phyloP scores from a whole-genome alignment of 2,329 filamentous ascomycete genomes.

The Colletotrichum sp. region DNA sequence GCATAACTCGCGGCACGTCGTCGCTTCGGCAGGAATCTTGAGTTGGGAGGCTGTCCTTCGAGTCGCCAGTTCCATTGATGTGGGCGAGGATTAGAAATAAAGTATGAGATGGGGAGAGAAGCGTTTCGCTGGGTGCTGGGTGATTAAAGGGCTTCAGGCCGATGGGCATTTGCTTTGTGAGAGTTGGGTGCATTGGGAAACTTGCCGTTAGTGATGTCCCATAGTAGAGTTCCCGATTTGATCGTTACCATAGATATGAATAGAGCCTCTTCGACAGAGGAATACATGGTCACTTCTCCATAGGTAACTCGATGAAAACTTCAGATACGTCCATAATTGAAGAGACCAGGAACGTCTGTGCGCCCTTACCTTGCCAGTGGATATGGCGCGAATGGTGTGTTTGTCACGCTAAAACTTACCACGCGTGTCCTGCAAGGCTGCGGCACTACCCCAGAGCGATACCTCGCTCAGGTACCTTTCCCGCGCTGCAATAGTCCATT shows the following conservation, averaged over 20 bases:
- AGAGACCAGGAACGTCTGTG: background rate
- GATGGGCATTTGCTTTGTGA: background rate
- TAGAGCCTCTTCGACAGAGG: background rate
- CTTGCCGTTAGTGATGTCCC: background rate
- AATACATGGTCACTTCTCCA: too few relatives aligned
- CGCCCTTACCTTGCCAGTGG: background rate
- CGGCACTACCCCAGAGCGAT: background rate
- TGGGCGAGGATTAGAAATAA: background rate
- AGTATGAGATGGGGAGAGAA: background rate
- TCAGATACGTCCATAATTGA: too few relatives aligned
- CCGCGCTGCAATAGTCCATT: background rate
- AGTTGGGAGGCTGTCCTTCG: background rate
- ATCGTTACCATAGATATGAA: background rate
- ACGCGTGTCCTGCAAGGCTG: slow-evolving; percentile 9
- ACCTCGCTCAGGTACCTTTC: background rate
- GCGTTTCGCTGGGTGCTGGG: background rate
- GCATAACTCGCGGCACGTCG: too few relatives aligned
- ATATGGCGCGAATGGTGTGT: background rate
- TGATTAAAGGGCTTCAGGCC: background rate
- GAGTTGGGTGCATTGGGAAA: background rate
- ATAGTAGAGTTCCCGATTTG: background rate
- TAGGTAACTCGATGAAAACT: too few relatives aligned
- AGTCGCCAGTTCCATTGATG: background rate
- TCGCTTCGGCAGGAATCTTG: background rate
- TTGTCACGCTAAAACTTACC: slow-evolving; percentile 13